Percentiles rank a stretch among this genome's conserved stretches.
These are phyloP conservation scores for Apiotrichum porosum DNA, from an alignment of 1,284 basidiomycete species.

Conservation along the genomic window DNA sequence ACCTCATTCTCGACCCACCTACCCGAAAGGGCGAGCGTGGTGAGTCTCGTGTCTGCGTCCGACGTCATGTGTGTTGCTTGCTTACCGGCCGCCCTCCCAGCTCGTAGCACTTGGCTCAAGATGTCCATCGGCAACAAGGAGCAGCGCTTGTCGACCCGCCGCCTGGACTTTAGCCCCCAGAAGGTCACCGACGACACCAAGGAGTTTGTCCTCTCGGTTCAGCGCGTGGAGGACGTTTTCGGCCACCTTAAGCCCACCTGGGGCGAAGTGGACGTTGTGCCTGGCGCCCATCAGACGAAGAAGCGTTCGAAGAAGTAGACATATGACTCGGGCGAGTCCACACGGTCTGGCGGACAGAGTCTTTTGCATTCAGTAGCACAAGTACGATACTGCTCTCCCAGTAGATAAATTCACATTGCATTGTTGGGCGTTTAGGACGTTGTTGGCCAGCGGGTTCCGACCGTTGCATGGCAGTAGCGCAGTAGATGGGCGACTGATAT, in stretches of 20 bases:
- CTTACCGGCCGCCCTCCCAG: neutral
- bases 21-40: neutral
- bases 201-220: slow-evolving; percentile 11
- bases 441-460: no score
- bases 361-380: no score
- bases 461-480: no score
- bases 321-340: no score
- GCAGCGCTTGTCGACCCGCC: slow-evolving; percentile 5
- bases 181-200: neutral
- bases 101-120: neutral
- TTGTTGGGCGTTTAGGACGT: no score
- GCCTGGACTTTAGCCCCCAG: slow-evolving; percentile 13
- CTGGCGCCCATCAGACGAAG: neutral
- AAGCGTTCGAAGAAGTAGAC: neutral
- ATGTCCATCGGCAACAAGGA: neutral
- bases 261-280: neutral
- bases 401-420: no score
- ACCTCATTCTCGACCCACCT: slow-evolving; percentile 2
- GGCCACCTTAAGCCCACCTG: slow-evolving; percentile 5
- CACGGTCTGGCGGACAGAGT: no score
- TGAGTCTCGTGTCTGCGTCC: neutral
- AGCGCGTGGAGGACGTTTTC: slow-evolving; percentile 15
- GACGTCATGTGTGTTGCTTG: neutral
- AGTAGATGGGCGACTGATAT: no score
- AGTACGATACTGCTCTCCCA: no score